Base-by-base conservation (phyloP, 768 basidiomycete species). In the Lentinula lateritia region DNA sequence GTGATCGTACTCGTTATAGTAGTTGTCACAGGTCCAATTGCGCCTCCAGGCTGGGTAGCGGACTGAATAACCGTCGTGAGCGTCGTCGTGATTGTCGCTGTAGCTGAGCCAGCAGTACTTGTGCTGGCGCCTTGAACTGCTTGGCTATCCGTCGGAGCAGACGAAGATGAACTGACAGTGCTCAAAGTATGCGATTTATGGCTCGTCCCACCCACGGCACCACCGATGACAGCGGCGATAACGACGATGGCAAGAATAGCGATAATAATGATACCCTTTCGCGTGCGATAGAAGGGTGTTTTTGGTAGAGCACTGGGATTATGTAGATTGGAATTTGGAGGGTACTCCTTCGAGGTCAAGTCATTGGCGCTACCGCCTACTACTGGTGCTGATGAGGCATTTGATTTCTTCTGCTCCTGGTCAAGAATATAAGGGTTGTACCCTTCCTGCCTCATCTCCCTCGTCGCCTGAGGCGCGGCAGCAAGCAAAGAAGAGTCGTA, bases 221-320 rank as follows among this genome's bases (percentile, higher is more conserved):
- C 85, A 0, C 84, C 84, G 4, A 87, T 78, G 4, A 80, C 74
- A 0, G 80, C 85, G 0, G 74, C 85, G 42, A 87, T 64, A 52
- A 84, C 62, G 28, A 84, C 65, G 46, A 84, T 23, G 7, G 66
- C 67, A 4, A 71, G 64, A 45, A 84, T 48, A 50, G 70, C 63
- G 42, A 81, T 65, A 58, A 74, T 68, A 52, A 83, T 70, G 35
- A 80, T 71, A 6, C 82, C 82, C 32, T 78, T 80, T 23, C 66
- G 79, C 76, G 87, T 61, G 65, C 86, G 43, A 77, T 84, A 53
- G 61, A 74, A 52, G 1, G 74, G 61, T 73, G 77, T 52, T 35
- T 18, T 23, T 20, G 28, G 43, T 75, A 81, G 64, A 43, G 76
- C 10, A 64, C 65, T 5, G 79, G 78, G 9, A 58, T 62, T 59